These are phyloP conservation scores for Plasmodium sp. DNA, from an alignment of 169 alveolate genomes.

Conservation along the genomic window DNA sequence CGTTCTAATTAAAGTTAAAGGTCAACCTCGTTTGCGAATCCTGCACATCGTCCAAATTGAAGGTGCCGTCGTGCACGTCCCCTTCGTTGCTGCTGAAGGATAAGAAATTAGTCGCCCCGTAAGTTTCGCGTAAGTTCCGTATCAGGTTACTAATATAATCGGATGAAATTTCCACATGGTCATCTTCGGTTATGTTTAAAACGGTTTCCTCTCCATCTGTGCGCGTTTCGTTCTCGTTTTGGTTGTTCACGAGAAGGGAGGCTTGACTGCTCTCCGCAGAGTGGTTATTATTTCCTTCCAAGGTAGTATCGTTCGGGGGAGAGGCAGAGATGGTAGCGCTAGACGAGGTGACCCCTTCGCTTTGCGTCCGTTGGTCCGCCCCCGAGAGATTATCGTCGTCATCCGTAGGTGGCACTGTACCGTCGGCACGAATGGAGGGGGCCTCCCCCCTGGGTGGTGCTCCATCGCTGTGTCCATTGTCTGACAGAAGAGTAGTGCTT, in stretches of 20 bases:
- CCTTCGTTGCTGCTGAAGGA: slow-evolving; percentile 30
- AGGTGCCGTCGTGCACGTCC: neutral
- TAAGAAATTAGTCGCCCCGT: slow-evolving; percentile 36
- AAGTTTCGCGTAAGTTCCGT: slow-evolving; percentile 30
- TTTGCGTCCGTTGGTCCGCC: neutral
- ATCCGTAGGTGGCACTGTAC: neutral
- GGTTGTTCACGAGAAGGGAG: neutral
- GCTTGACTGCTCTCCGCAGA: neutral
- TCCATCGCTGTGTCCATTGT: neutral
- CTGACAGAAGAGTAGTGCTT: neutral
- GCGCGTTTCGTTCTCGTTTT: neutral
- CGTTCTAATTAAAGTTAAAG: slow-evolving; percentile 53
- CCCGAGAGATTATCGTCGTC: neutral
- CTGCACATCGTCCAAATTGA: slow-evolving; percentile 30
- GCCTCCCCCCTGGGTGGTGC: neutral
- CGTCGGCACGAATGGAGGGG: neutral
- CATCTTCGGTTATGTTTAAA: neutral
- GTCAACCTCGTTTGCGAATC: slow-evolving; percentile 59
- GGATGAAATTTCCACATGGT: slow-evolving; percentile 19
- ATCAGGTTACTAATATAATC: slow-evolving; percentile 50
- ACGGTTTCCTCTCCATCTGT: neutral
- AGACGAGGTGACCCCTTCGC: neutral
- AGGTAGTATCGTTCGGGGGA: neutral
- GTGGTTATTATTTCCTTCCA: neutral
- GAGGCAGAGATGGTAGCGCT: neutral